phyloP scores from a whole-genome alignment of 2,329 filamentous ascomycete species.

The Periconia macrospinosa region DNA sequence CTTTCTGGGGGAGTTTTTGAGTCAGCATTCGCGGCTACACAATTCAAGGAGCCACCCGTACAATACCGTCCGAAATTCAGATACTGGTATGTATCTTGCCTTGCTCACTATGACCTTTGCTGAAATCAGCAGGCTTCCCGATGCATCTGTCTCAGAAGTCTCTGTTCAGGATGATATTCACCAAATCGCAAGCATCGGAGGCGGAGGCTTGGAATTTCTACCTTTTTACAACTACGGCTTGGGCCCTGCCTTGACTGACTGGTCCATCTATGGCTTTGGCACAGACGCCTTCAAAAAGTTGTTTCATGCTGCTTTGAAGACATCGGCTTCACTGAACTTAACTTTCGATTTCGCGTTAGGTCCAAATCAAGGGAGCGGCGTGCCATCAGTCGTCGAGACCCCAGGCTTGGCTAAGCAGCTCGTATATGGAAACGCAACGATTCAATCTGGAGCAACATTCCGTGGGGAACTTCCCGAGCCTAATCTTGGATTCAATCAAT shows the following conservation, averaged over 20 bases:
- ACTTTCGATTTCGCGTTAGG: conserved; percentile 52
- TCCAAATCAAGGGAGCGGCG: conserved; percentile 52
- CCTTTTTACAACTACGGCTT: conserved; percentile 24
- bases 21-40: no score
- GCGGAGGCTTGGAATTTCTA: conserved; percentile 22
- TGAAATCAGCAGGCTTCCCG: conserved; percentile 17
- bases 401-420: conserved; percentile 18
- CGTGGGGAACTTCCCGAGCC: conserved; percentile 11
- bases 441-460: conserved; percentile 9
- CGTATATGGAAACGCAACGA: conserved; percentile 12
- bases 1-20: no score
- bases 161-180: conserved; percentile 14
- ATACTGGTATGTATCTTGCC: conserved; percentile 16
- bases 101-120: not conserved
- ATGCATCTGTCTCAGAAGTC: conserved; percentile 16
- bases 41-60: not conserved
- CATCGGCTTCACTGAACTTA: conserved; percentile 40
- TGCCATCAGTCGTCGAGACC: conserved; percentile 36
- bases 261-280: conserved; percentile 47
- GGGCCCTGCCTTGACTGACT: conserved; percentile 27
- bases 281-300: conserved; percentile 36
- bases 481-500: conserved; percentile 1
- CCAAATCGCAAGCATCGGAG: conserved; percentile 9
- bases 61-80: conserved; percentile 21
- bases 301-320: conserved; percentile 31